A percentile compares a stretch with the other conserved stretches of the same genome.
Conservation (phyloP, 1,284 basidiomycete genomes). For the Malassezia sympodialis region DNA sequence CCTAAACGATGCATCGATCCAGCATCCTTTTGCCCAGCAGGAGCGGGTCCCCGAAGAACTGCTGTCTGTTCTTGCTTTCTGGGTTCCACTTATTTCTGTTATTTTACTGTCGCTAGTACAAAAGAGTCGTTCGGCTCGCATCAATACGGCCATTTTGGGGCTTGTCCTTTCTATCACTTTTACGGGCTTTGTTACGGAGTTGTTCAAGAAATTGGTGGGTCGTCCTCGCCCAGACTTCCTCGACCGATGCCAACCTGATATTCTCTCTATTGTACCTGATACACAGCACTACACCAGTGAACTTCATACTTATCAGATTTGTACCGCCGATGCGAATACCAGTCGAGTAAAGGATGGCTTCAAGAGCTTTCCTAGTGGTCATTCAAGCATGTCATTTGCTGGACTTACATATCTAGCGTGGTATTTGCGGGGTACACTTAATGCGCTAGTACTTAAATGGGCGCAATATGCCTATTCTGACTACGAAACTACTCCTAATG, state of each 20-base stretch:
- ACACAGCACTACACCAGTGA: slow-evolving; percentile 19
- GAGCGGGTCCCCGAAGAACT: slow-evolving; percentile 69
- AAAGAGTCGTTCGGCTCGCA: slow-evolving; percentile 72
- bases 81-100: slow-evolving; percentile 53
- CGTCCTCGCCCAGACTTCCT: slow-evolving; percentile 59
- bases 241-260: slow-evolving; percentile 66
- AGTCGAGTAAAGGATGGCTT: slow-evolving; percentile 56
- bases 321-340: slow-evolving; percentile 53
- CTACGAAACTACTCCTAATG: background rate
- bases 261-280: slow-evolving; percentile 52
- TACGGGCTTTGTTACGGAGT: slow-evolving; percentile 70
- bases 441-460: background rate
- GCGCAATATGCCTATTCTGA: background rate
- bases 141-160: slow-evolving; percentile 70
- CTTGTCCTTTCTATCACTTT: slow-evolving; percentile 63
- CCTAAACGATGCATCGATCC: slow-evolving; percentile 54
- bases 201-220: slow-evolving; percentile 70
- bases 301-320: slow-evolving; percentile 65
- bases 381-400: slow-evolving; percentile 82
- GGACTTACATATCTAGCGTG: slow-evolving; percentile 80
- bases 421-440: slow-evolving; percentile 51
- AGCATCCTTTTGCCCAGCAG: slow-evolving; percentile 60
- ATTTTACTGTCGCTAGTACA: slow-evolving; percentile 61
- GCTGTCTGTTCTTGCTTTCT: slow-evolving; percentile 26
- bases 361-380: slow-evolving; percentile 85